Evolutionary conservation across 352 stramenopile species (phyloP).

Genomic region (Thraustochytrium striatum): DNA sequence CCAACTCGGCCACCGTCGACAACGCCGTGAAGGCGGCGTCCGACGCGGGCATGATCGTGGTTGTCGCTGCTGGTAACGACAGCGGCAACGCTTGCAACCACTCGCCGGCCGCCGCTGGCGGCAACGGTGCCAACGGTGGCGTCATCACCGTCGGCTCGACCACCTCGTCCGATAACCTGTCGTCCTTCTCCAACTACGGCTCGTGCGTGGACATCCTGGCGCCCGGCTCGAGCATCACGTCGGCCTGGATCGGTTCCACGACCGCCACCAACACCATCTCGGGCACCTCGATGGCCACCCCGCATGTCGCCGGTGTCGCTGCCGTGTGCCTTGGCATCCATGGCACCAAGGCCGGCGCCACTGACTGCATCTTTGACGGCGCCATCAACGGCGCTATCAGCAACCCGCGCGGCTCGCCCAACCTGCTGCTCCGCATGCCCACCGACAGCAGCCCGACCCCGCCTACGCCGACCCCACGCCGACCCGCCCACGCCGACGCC

Average conservation of each 20-base stretch:
- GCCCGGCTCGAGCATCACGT: conserved; percentile 36
- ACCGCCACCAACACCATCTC: conserved; percentile 7
- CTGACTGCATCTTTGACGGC: neutral
- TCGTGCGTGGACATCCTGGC: conserved; percentile 43
- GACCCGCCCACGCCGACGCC: too few species aligned
- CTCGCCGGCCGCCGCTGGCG: conserved; percentile 31
- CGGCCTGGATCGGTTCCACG: conserved; percentile 1
- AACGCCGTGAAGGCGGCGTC: conserved; percentile 27
- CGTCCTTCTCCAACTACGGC: conserved; percentile 48
- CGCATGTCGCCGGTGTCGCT: conserved; percentile 42
- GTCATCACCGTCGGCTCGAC: conserved; percentile 48
- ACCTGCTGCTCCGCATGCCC: conserved; percentile 19
- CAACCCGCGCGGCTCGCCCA: neutral
- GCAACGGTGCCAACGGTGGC: neutral
- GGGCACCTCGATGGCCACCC: conserved; percentile 50
- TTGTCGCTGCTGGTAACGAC: conserved; percentile 49
- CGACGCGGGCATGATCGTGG: conserved; percentile 43
- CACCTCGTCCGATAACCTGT: neutral
- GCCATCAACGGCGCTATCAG: neutral
- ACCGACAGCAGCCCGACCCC: conserved; percentile 12
- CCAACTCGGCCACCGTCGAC: conserved; percentile 5
- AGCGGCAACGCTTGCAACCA: conserved; percentile 27
- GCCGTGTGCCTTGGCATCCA: conserved; percentile 28
- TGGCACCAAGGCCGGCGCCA: neutral
- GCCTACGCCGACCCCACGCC: neutral